Base-by-base conservation (phyloP, 164 flowering plant species). In the Brasenia schreberi region DNA sequence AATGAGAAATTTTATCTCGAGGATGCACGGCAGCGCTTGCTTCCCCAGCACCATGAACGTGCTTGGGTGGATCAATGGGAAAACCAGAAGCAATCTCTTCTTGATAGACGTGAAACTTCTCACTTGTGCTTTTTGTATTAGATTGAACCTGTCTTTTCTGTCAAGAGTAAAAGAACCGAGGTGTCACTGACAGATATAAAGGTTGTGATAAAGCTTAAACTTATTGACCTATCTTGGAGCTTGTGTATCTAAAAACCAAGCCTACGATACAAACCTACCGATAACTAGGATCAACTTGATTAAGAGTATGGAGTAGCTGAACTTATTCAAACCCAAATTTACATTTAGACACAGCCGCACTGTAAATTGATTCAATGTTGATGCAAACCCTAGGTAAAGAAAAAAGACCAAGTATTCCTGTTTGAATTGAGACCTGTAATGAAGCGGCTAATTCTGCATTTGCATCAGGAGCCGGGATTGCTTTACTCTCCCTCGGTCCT, bases 41-140 rank as follows among this genome's bases (percentile, higher is more conserved):
- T 70, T 82, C 83, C 75, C 86, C 95, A 43, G 70, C 43, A 19
- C 77, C 84, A 70, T 84, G 89, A 7, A 92, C 83, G 66, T 82
- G 86, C 71, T 95, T 83, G n/a, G 96, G 97, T 39, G 97, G 99
- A 69, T 94, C 99, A 52, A 94, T 87, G 27, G 97, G 99, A 72
- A 94, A 94, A 45, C 99, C 99, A 67, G 99, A 94, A 52, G 98
- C 98, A 63, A 79, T 86, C 65, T 94, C 99, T 80, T 91, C 99
- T 18, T 77, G 87, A 63, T 84, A 84, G 73, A 87, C 82, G 67
- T 83, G 87, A 77, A 94, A 94, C 81, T 81, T 84, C 81, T 94
- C 96, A 73, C 99, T 94, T 65, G 93, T 78, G 80, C 96, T 88
- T 81, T 82, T 88, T 23, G 92, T 79, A 75, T 77, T 61, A 18